Percentiles rank a stretch among this genome's conserved stretches.
Conservation (phyloP, 495 filamentous ascomycete genomes). For the Amphirosellinia nigrospora region DNA sequence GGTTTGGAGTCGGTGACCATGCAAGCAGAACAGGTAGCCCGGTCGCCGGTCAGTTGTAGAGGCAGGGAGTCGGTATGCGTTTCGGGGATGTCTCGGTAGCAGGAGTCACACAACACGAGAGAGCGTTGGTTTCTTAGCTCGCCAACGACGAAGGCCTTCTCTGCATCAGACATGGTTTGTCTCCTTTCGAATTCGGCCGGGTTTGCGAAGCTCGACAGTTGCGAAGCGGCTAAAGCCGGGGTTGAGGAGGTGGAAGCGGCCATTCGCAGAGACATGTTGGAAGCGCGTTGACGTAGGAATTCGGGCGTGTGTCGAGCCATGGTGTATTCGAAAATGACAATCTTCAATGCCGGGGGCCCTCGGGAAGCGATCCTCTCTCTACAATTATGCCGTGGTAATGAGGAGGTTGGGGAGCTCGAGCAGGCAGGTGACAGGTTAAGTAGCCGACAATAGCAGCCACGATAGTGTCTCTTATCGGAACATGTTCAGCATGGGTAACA, state of each 20-base stretch:
- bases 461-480: slow-evolving; percentile 12
- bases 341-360: background rate
- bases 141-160: slow-evolving; percentile 36
- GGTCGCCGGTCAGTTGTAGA: slow-evolving; percentile 23
- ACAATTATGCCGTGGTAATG: background rate
- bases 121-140: slow-evolving; percentile 32
- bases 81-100: slow-evolving; percentile 31
- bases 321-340: slow-evolving; percentile 3
- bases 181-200: slow-evolving; percentile 38
- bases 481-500: background rate
- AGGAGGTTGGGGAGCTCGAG: background rate
- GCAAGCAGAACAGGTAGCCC: slow-evolving; percentile 30
- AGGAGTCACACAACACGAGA: slow-evolving; percentile 32
- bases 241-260: slow-evolving; percentile 25
- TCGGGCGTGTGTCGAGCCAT: slow-evolving; percentile 53
- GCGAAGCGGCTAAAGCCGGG: slow-evolving; percentile 22
- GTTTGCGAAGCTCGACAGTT: slow-evolving; percentile 39
- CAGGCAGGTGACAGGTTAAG: background rate
- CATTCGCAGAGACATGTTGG: slow-evolving; percentile 48
- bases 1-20: slow-evolving; percentile 49
- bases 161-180: slow-evolving; percentile 30
- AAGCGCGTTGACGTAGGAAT: slow-evolving; percentile 46
- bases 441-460: background rate
- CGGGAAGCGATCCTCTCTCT: background rate
- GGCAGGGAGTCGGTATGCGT: slow-evolving; percentile 22